Evolutionary conservation across 768 basidiomycete genomes (phyloP), one percentile per base, ranked within the genome.

Genomic region (Leccinum variicolor): DNA sequence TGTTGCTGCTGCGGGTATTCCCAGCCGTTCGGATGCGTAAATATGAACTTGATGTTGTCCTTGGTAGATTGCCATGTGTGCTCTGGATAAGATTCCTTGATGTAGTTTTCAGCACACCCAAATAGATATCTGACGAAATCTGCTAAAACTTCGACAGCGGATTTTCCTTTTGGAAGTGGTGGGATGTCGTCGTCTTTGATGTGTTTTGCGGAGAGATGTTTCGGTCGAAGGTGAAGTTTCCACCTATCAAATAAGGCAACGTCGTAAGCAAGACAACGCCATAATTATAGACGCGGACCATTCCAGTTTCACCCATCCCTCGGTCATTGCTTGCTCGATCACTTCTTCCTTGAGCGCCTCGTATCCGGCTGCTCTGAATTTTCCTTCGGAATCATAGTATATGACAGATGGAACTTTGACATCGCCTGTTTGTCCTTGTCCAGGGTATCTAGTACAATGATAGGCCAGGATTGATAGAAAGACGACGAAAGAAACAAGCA

Each of bases 1-100:
- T 76, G 69, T 26, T 69, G 68, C 53, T 85, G 85, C 61, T 87
- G 85, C 0, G 64, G 64, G 1, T 81, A 80, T 56, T 80, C 84
- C 85, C 85, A 86, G 0, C 82, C 84, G 55, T 86, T 86, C 1
- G 85, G 85, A 61, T 85, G 84, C 0, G 78, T 77, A 6, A 86
- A 74, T 2, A 86, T 72, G 56, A 80, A 81, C 26, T 81, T 75
- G 21, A 81, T 79, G 2, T 57, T 63, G 14, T 72, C 57, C 53
- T 77, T 69, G 17, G 83, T 58, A 0, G 74, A 76, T 0, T 56
- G 52, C 82, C 81, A 83, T 1, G 81, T 62, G 3, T 82, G 81
- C 1, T 46, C 41, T 0, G 72, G 66, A 41, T 80, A 76, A 1
- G 74, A 72, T 19, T 81, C 78, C 15, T 65, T 60, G 31, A 85